These are phyloP conservation scores for Tylopilus sp. DNA, from an alignment of 768 basidiomycete genomes.

Conservation along the genomic window DNA sequence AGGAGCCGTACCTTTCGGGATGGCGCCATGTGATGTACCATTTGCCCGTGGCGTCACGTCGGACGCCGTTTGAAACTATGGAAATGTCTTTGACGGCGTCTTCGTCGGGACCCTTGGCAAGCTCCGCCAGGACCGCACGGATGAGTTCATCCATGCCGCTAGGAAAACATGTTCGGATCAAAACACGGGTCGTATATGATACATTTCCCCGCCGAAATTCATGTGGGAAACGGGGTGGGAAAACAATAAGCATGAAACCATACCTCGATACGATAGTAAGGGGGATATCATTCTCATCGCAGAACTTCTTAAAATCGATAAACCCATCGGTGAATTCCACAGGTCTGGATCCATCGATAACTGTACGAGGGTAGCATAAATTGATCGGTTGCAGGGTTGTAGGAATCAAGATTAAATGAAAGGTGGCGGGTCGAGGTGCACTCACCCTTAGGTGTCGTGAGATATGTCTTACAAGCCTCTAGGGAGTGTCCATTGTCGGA, in stretches of 20 bases:
- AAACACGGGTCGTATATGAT: not conserved
- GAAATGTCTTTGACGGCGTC: constrained; percentile 73
- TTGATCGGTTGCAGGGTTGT: not conserved
- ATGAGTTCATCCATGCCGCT: constrained; percentile 96
- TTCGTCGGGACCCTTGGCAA: constrained; percentile 53
- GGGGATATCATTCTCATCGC: constrained; percentile 75
- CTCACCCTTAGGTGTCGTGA: constrained; percentile 59
- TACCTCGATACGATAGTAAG: constrained; percentile 92
- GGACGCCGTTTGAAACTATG: constrained; percentile 92
- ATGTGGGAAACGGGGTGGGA: constrained; percentile 10
- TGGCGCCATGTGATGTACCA: constrained; percentile 89
- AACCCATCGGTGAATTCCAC: constrained; percentile 52
- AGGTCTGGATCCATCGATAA: constrained; percentile 5
- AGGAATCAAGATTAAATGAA: not conserved
- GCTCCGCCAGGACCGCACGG: constrained; percentile 76
- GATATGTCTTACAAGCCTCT: constrained; percentile 77
- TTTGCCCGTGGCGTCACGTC: constrained; percentile 51
- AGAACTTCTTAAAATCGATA: constrained; percentile 83
- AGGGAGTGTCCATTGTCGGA: constrained; percentile 71
- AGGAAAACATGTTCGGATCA: constrained; percentile 4
- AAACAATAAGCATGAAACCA: constrained; percentile 5
- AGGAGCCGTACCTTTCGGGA: constrained; percentile 65
- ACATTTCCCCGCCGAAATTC: not conserved
- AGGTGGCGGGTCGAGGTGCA: not conserved
- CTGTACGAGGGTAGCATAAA: constrained; percentile 1